A percentile compares a stretch with the other conserved stretches of the same genome.
These are phyloP conservation scores for Xylaria cubensis DNA, from an alignment of 495 filamentous ascomycete species.

Conservation along the genomic window DNA sequence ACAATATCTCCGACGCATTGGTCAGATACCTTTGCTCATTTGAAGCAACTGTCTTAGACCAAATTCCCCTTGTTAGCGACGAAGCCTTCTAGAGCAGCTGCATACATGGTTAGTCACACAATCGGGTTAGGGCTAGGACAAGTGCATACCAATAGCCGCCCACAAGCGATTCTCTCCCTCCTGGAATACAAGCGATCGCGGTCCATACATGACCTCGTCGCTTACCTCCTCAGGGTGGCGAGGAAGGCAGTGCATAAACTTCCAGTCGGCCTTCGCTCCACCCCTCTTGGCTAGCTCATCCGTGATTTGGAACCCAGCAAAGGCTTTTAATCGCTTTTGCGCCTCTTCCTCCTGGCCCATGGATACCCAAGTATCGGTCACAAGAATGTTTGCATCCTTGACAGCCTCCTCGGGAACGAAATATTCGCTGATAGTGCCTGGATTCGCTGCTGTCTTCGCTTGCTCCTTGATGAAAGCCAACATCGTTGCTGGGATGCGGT, in stretches of 20 bases:
- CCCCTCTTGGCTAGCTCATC: slow-evolving; percentile 79
- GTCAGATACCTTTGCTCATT: not conserved
- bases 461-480: slow-evolving; percentile 68
- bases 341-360: slow-evolving; percentile 95
- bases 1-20: not conserved
- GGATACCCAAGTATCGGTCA: slow-evolving; percentile 96
- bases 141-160: slow-evolving; percentile 73
- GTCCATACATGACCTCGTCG: slow-evolving; percentile 91
- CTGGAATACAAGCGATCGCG: slow-evolving; percentile 81
- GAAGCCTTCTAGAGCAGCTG: slow-evolving; percentile 83
- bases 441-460: slow-evolving; percentile 57
- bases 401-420: slow-evolving; percentile 86
- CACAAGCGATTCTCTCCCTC: slow-evolving; percentile 96
- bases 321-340: slow-evolving; percentile 75
- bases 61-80: slow-evolving; percentile 86
- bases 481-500: slow-evolving; percentile 78
- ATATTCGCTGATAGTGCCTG: slow-evolving; percentile 76
- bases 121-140: not conserved
- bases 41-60: slow-evolving; percentile 21
- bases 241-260: slow-evolving; percentile 99
- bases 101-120: slow-evolving; percentile 30
- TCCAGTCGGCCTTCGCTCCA: slow-evolving; percentile 88
- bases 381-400: slow-evolving; percentile 84
- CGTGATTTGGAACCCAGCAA: slow-evolving; percentile 90
- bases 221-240: slow-evolving; percentile 91